A percentile compares a stretch with the other conserved stretches of the same genome.
Evolutionary conservation across 495 filamentous ascomycete species (phyloP).

Genomic region (Parmelia sp.): DNA sequence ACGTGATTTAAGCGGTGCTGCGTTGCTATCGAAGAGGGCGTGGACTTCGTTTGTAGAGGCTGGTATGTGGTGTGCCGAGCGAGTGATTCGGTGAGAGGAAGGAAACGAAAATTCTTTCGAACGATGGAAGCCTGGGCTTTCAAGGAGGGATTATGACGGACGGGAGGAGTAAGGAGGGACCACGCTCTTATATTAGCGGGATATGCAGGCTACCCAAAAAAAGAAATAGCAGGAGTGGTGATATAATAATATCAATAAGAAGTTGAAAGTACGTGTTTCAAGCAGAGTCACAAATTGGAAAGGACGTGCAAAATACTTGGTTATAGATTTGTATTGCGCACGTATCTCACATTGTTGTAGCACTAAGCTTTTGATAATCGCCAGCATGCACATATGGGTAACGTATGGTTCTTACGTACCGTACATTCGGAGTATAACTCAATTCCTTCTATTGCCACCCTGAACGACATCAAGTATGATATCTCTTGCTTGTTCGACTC

Average conservation of each 20-base stretch:
- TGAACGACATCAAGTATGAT: constrained; percentile 77
- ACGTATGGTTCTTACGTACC: neutral
- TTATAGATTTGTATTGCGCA: neutral
- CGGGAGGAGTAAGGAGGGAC: too few species aligned
- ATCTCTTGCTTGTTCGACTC: constrained; percentile 80
- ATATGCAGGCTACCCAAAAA: neutral
- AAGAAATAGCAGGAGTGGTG: neutral
- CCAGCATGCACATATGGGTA: neutral
- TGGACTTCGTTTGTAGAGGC: too few species aligned
- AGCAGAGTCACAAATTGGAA: neutral
- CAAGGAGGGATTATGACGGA: too few species aligned
- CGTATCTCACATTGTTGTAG: neutral
- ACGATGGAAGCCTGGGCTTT: too few species aligned
- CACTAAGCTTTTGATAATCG: neutral
- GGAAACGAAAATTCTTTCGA: too few species aligned
- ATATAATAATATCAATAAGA: too few species aligned
- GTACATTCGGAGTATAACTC: neutral
- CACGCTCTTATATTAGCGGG: too few species aligned
- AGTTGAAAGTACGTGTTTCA: too few species aligned
- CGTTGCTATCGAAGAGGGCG: too few species aligned
- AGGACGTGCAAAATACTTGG: neutral
- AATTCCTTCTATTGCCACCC: constrained; percentile 36
- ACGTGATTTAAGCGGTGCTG: too few species aligned
- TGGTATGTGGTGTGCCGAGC: too few species aligned
- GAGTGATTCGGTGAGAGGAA: too few species aligned